Base-by-base conservation (phyloP, 108 stramenopile genomes). In the Pseudonitzschia delicatissima region DNA sequence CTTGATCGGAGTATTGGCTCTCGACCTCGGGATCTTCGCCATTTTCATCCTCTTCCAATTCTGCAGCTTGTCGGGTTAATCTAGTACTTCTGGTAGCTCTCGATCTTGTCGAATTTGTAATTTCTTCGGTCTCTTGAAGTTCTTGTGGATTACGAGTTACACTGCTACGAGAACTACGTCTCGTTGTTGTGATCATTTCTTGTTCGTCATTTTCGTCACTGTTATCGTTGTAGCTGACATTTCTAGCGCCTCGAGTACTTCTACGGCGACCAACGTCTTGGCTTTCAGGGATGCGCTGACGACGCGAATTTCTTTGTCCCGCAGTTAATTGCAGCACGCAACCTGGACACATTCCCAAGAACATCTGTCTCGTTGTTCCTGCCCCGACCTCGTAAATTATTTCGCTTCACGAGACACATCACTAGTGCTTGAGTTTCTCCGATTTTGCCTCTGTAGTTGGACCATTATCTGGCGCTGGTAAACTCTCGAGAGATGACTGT, bases 401-500 rank as follows among this genome's bases (percentile, higher is more conserved):
- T n/a, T 29, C 27, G 18, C 33, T 48, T 31, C 21, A 1, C 33
- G 9, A 21, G 40, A 25, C 6, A 17, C 27, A 36, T 64, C 15
- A 1, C 28, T 35, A 20, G 20, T 27, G 51, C 25, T 36, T 18
- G 34, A 66, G 15, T 33, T 31, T 28, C 77, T 29, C 59, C 28
- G 76, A 57, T 21, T 77, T 66, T 33, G 48, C 6, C 52, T 29
- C 18, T 60, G 51, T 2, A n/a, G 62, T 11, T 55, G 37, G 25
- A 29, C 35, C 27, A 18, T 45, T 32, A 31, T 18, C 68, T 23
- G 64, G 59, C 4, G 29, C 68, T 7, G 74, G 78, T 45, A 79
- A 67, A 37, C 23, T 53, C 26, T 73, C 73, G 65, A 79, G 62
- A 9, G 73, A 71, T 21, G 78, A 79, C 15, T 40, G 51, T 21